Conservation (phyloP, 805 yeast species). For the Cyberlindnera subsufficiens region DNA sequence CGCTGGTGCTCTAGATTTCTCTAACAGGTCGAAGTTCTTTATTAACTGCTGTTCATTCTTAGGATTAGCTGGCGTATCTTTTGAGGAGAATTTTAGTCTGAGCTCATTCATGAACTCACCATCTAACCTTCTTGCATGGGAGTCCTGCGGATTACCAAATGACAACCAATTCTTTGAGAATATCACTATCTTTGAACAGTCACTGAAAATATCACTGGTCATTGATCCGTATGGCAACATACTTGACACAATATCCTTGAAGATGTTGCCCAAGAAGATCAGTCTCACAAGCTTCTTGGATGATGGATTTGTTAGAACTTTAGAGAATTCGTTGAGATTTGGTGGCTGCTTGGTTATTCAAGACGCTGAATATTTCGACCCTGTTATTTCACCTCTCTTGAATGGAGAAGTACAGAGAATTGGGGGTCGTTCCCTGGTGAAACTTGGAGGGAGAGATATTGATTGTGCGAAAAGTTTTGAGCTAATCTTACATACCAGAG, state of each 20-base stretch:
- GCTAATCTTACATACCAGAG: constrained; percentile 56
- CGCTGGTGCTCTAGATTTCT: constrained; percentile 53
- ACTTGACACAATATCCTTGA: constrained; percentile 33
- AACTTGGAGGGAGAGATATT: constrained; percentile 55
- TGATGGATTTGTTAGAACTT: constrained; percentile 53
- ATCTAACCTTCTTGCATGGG: constrained; percentile 45
- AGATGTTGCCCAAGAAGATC: constrained; percentile 30
- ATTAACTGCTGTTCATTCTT: constrained; percentile 34
- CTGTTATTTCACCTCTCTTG: constrained; percentile 59
- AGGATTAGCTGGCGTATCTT: constrained; percentile 29
- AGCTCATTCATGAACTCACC: constrained; percentile 34
- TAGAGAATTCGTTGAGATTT: constrained; percentile 79
- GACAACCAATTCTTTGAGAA: constrained; percentile 65
- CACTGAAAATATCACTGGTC: constrained; percentile 44
- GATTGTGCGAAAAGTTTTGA: constrained; percentile 64
- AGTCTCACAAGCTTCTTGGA: constrained; percentile 67
- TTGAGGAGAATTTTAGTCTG: constrained; percentile 30
- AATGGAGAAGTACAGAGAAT: constrained; percentile 51
- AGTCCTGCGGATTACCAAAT: constrained; percentile 41
- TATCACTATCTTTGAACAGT: constrained; percentile 41
- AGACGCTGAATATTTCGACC: constrained; percentile 80
- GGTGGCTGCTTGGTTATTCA: constrained; percentile 70
- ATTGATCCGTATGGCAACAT: constrained; percentile 66
- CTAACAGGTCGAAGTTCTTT: constrained; percentile 32
- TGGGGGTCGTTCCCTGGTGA: constrained; percentile 66